These are phyloP conservation scores for Fusarium fracticaudum DNA, from an alignment of 2,329 filamentous ascomycete species.

Conservation along the genomic window DNA sequence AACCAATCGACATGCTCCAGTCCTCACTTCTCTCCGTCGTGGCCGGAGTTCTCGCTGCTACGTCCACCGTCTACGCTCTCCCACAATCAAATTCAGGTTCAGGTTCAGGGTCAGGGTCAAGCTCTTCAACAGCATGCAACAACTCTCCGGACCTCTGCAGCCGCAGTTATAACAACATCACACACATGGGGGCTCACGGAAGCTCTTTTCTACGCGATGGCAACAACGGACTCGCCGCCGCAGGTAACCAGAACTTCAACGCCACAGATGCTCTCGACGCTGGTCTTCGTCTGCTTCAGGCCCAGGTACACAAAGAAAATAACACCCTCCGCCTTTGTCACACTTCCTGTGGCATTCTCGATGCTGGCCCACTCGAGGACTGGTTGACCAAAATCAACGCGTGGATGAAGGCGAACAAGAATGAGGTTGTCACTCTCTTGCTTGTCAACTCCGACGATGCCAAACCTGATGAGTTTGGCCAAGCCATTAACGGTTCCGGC, in stretches of 20 bases:
- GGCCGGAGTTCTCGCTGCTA: conserved; percentile 34
- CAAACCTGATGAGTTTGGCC: conserved; percentile 62
- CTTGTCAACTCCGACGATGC: conserved; percentile 76
- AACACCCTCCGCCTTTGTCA: conserved; percentile 75
- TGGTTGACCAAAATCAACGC: conserved; percentile 72
- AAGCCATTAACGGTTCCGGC: conserved; percentile 65
- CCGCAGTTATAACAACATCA: conserved; percentile 78
- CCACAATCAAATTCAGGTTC: conserved; percentile 38
- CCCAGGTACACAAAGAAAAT: conserved; percentile 73
- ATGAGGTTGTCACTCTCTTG: conserved; percentile 80
- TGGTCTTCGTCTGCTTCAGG: conserved; percentile 76
- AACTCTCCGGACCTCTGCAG: conserved; percentile 80
- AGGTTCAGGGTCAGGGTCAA: conserved; percentile 27
- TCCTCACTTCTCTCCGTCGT: conserved; percentile 34
- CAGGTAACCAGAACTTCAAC: conserved; percentile 80
- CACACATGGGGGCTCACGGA: conserved; percentile 81
- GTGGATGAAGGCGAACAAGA: conserved; percentile 76
- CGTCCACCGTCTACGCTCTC: conserved; percentile 37
- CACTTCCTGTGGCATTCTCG: conserved; percentile 71
- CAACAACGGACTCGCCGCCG: conserved; percentile 65
- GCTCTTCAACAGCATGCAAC: conserved; percentile 70
- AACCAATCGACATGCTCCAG: conserved; percentile 33
- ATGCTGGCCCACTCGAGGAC: conserved; percentile 70
- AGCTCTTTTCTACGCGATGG: conserved; percentile 75
- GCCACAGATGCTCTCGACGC: conserved; percentile 75